Evolutionary conservation across 2,329 filamentous ascomycete species (phyloP).

Genomic region (Apiospora phragmitis): DNA sequence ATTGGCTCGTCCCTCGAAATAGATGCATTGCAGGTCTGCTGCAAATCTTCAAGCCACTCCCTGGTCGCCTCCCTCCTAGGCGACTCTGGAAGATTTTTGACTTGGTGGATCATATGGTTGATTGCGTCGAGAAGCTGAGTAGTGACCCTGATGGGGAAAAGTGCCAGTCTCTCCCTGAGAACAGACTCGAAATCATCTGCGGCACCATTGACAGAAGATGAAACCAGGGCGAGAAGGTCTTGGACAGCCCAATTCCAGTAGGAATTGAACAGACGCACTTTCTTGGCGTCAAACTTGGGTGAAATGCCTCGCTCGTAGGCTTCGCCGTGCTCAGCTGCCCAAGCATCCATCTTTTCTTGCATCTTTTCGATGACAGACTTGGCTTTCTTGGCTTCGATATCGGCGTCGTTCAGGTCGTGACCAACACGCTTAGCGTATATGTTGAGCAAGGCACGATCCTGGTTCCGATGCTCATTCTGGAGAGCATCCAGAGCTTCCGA

Average conservation of each 20-base stretch:
- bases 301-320: conserved; percentile 30
- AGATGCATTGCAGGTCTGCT: conserved; percentile 11
- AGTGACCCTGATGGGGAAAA: conserved; percentile 13
- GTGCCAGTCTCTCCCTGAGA: conserved; percentile 8
- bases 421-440: conserved; percentile 14
- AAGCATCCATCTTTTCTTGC: conserved; percentile 18
- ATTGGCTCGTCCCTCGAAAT: neutral
- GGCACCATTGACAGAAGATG: conserved; percentile 2
- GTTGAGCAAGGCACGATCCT: conserved; percentile 11
- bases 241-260: conserved; percentile 37
- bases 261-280: conserved; percentile 33
- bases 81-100: neutral
- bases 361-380: conserved; percentile 20
- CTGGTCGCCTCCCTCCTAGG: neutral
- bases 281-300: conserved; percentile 28
- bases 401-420: neutral
- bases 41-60: conserved; percentile 11
- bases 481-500: conserved; percentile 13
- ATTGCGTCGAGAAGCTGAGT: conserved; percentile 11
- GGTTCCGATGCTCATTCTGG: conserved; percentile 4
- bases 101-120: neutral
- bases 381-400: neutral
- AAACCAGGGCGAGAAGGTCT: conserved; percentile 18
- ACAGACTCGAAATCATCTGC: conserved; percentile 9
- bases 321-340: conserved; percentile 31